phyloP scores from a whole-genome alignment of 2,329 filamentous ascomycete genomes.

The Colletotrichum spaethianum region DNA sequence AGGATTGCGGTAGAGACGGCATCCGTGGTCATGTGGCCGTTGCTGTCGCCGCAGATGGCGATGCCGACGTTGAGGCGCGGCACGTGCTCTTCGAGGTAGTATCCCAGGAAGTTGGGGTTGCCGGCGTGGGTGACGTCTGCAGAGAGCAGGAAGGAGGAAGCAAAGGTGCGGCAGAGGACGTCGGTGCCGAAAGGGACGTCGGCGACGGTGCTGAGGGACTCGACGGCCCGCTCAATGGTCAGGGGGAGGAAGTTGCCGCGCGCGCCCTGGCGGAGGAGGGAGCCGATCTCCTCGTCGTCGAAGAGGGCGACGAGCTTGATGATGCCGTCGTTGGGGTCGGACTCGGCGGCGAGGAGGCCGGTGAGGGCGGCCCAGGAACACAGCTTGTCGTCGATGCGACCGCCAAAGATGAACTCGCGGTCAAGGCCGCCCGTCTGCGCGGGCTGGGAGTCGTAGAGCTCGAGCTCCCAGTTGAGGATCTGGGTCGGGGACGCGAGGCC shows the following conservation, averaged over 20 bases:
- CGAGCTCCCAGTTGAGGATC: conserved; percentile 97
- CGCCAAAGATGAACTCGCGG: conserved; percentile 94
- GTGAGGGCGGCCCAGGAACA: conserved; percentile 94
- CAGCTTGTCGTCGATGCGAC: conserved; percentile 96
- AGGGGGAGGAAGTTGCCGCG: conserved; percentile 88
- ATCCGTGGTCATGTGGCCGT: conserved; percentile 97
- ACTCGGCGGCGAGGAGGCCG: conserved; percentile 80
- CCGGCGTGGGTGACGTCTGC: conserved; percentile 95
- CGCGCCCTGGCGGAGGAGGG: conserved; percentile 89
- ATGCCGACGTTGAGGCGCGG: conserved; percentile 92
- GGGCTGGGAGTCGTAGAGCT: conserved; percentile 92
- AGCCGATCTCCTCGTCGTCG: conserved; percentile 97
- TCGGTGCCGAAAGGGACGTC: conserved; percentile 66
- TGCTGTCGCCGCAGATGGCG: conserved; percentile 83
- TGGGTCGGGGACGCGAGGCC: conserved; percentile 78
- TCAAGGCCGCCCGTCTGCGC: conserved; percentile 88
- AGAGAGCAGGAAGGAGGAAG: conserved; percentile 91
- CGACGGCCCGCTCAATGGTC: conserved; percentile 85
- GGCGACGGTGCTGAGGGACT: conserved; percentile 71
- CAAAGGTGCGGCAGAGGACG: conserved; percentile 85
- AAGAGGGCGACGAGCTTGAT: conserved; percentile 96
- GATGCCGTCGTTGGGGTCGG: conserved; percentile 71
- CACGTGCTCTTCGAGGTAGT: conserved; percentile 88
- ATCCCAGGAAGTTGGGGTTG: conserved; percentile 91
- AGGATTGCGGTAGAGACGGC: conserved; percentile 87